Base-by-base conservation (phyloP, 495 filamentous ascomycete genomes). In the Lasiosphaeriaceae sp. region DNA sequence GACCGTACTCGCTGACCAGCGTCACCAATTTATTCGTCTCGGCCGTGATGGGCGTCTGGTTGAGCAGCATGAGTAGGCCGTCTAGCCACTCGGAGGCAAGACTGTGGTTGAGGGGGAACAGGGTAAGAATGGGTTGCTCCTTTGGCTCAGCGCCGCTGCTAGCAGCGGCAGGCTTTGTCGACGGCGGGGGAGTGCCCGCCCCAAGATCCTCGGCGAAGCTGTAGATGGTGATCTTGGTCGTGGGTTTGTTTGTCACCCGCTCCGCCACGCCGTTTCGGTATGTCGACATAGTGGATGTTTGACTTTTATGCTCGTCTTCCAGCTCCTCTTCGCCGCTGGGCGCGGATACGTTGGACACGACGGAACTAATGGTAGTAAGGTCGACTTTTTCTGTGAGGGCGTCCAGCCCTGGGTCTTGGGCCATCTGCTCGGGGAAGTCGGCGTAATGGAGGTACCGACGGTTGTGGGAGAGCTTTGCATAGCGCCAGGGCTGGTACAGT, bases 1-100 rank as follows among this genome's bases (percentile, higher is more conserved):
- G 73, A 3, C 95, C 93, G 66, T 96, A 97, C 59, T 93, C 88
- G 59, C 83, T 81, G 24, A 99, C 86, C 61, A 96, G 72, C 37
- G 86, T 83, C 52, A 96, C 87, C 50, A 97, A 74, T 67, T 92
- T 94, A 62, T 84, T 89, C 6, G 94, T 97, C 71, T 97, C 93
- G 20, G 89, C 80, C n/a, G 95, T 99, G 70, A 99, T 96, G 11
- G 94, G 94, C 43, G 92, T 85, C 67, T 99, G 94, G 66, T 92
- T 90, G 29, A 99, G 79, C 41, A 99, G 74, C 92, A 99, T 96
- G 22, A 97, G 82, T 49, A 99, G 73, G 1, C 95, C 95, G 67
- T 99, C 95, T 0, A 97, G 75, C 94, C 94, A 99, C 71, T 99
- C 95, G 2, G 92, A 92, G 11, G 94, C 95, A 21, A 92, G 68